These are phyloP conservation scores for Pulveroboletus sp. DNA, from an alignment of 1,284 basidiomycete genomes.

Conservation along the genomic window DNA sequence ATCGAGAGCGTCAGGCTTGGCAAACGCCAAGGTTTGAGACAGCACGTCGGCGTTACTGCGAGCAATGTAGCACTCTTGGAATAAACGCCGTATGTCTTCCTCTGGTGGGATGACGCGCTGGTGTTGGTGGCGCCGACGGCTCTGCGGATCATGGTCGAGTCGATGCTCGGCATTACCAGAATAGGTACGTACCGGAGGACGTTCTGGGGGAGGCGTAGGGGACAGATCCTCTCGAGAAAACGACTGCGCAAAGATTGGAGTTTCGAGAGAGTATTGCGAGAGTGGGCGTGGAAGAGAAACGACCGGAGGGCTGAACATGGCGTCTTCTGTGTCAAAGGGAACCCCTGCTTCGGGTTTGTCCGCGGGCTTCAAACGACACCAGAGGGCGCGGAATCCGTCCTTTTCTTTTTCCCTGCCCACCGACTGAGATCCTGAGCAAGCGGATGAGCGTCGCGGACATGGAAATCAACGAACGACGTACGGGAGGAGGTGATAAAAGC, in stretches of 20 bases:
- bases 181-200: conserved; percentile 20
- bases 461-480: conserved; percentile 30
- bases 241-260: conserved; percentile 30
- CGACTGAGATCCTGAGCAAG: conserved; percentile 29
- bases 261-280: conserved; percentile 34
- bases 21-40: conserved; percentile 61
- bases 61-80: conserved; percentile 78
- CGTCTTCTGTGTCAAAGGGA: conserved; percentile 72
- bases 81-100: conserved; percentile 74
- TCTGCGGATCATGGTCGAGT: conserved; percentile 9
- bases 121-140: conserved; percentile 20
- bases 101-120: conserved; percentile 68
- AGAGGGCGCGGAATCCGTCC: conserved; percentile 62
- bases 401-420: conserved; percentile 42
- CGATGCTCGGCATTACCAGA: too few species aligned
- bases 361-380: conserved; percentile 65
- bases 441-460: background rate
- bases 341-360: conserved; percentile 76
- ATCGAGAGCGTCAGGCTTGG: conserved; percentile 65
- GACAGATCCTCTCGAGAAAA: conserved; percentile 27
- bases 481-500: conserved; percentile 59
- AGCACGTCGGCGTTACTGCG: conserved; percentile 69
- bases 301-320: conserved; percentile 71
- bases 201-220: conserved; percentile 24
- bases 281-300: conserved; percentile 27